Conservation (phyloP, 805 yeast species). For the Wickerhamomyces canadensis region DNA sequence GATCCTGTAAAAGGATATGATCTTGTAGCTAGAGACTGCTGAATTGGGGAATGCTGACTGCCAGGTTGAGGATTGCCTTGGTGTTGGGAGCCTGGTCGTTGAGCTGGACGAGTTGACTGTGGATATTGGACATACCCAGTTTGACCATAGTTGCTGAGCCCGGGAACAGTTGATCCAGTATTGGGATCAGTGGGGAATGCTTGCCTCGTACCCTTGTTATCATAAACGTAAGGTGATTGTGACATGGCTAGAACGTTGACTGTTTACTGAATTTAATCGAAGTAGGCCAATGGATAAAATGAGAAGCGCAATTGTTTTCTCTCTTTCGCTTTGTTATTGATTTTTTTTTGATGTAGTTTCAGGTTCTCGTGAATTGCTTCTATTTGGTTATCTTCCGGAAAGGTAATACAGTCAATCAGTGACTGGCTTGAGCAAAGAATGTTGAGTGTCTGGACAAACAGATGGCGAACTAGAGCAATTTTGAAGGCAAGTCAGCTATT, state of each 20-base stretch:
- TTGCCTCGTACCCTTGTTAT: constrained; percentile 5
- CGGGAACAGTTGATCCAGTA: not conserved
- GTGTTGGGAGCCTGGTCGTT: not conserved
- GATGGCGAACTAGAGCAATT: too few species aligned
- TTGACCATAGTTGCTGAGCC: not conserved
- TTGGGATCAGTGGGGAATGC: not conserved
- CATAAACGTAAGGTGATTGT: constrained; percentile 13
- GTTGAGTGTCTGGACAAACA: too few species aligned
- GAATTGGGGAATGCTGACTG: not conserved
- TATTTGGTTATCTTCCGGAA: too few species aligned
- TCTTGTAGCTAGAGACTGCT: not conserved
- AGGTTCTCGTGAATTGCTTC: too few species aligned
- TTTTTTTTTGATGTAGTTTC: too few species aligned
- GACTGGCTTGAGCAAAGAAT: too few species aligned
- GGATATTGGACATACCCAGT: not conserved
- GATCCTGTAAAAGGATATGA: too few species aligned
- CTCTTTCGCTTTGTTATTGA: not conserved
- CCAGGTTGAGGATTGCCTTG: not conserved
- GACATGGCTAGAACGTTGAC: constrained; percentile 7
- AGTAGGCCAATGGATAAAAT: too few species aligned
- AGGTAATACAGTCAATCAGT: too few species aligned
- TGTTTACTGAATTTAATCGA: too few species aligned
- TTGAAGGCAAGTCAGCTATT: too few species aligned
- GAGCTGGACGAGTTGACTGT: not conserved
- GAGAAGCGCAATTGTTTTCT: too few species aligned